Conservation (phyloP, 768 basidiomycete genomes). For the Mycena leptocephala region DNA sequence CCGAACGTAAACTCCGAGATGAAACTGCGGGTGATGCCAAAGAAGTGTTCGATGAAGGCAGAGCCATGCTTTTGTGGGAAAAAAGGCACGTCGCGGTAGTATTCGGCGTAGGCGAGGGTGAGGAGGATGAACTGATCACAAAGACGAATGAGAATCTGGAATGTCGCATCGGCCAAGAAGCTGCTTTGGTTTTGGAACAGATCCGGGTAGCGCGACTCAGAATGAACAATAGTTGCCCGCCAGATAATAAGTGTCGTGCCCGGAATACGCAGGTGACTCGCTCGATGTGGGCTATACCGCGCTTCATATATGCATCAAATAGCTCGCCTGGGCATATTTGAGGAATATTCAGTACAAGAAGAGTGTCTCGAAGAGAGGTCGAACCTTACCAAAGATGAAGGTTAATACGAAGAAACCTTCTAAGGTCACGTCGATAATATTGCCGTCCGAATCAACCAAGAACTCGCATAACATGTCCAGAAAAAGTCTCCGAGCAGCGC, state of each 20-base stretch:
- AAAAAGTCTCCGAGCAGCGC: no score
- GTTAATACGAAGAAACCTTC: no score
- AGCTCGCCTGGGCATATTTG: no score
- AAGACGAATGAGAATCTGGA: conserved; percentile 9
- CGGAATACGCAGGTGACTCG: conserved; percentile 4
- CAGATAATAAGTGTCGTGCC: conserved; percentile 13
- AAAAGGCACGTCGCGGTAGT: conserved; percentile 10
- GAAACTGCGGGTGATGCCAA: not conserved
- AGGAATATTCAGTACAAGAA: no score
- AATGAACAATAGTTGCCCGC: not conserved
- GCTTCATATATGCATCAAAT: no score
- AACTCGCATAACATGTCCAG: no score
- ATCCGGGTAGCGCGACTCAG: not conserved
- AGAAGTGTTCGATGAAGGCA: not conserved
- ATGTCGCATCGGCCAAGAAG: not conserved
- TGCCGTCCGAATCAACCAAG: no score
- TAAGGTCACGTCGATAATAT: no score
- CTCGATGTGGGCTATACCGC: conserved; percentile 3
- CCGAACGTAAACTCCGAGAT: conserved; percentile 15
- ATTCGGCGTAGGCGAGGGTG: not conserved
- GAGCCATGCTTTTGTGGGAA: not conserved
- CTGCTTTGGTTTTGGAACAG: no score
- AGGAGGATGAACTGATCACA: conserved; percentile 17
- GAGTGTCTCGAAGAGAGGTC: no score
- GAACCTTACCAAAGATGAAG: no score